phyloP scores from a whole-genome alignment of 495 filamentous ascomycete genomes.

The Evansstolkia leycettana region DNA sequence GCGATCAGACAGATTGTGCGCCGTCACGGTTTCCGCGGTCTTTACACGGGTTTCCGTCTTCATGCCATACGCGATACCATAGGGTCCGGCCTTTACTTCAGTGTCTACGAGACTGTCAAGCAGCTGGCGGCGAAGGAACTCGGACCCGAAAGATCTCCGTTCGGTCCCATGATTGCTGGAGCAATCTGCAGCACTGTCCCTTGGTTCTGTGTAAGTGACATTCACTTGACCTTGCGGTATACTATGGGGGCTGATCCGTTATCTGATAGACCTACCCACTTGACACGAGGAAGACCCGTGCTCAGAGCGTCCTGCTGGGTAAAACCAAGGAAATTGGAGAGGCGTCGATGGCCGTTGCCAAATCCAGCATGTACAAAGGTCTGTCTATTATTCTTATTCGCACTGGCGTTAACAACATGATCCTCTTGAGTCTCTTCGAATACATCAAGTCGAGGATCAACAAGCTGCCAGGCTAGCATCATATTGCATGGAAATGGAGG shows the following conservation, averaged over 20 bases:
- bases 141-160: constrained; percentile 24
- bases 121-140: constrained; percentile 57
- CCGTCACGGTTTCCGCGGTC: constrained; percentile 61
- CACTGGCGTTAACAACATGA: constrained; percentile 38
- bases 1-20: constrained; percentile 69
- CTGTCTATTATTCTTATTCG: constrained; percentile 35
- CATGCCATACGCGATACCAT: constrained; percentile 79
- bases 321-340: constrained; percentile 33
- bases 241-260: not conserved
- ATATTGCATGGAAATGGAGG: not conserved
- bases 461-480: constrained; percentile 10
- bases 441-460: constrained; percentile 32
- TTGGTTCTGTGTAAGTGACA: constrained; percentile 32
- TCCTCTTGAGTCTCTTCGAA: constrained; percentile 33
- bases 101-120: constrained; percentile 83
- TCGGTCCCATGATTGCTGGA: constrained; percentile 32
- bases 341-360: constrained; percentile 28
- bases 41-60: constrained; percentile 79
- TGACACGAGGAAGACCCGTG: constrained; percentile 37
- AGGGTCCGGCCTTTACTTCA: constrained; percentile 83
- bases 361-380: constrained; percentile 39
- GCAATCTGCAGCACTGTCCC: constrained; percentile 36
- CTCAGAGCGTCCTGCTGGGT: constrained; percentile 34
- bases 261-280: constrained; percentile 32
- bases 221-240: not conserved